A percentile compares a stretch with the other conserved stretches of the same genome.
These are phyloP conservation scores for Vitis hybrid DNA, from an alignment of 177 flowering plant genomes.

Conservation along the genomic window DNA sequence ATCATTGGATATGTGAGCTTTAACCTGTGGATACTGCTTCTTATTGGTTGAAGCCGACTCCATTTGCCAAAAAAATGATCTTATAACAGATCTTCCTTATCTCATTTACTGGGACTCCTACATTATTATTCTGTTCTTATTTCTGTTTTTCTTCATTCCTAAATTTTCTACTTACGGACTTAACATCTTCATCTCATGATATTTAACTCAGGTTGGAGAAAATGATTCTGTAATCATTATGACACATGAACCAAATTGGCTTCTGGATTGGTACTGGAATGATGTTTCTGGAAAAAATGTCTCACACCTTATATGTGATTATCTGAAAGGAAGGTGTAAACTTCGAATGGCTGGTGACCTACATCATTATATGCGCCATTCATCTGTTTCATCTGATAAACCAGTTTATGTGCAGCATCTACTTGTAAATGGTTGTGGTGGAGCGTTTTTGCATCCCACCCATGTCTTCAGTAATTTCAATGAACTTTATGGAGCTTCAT, in stretches of 20 bases:
- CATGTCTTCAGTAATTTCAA: slow-evolving; percentile 84
- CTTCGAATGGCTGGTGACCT: slow-evolving; percentile 95
- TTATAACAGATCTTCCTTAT: too few species aligned
- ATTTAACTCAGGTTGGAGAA: slow-evolving; percentile 61
- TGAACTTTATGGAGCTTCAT: slow-evolving; percentile 53
- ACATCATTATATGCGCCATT: slow-evolving; percentile 99
- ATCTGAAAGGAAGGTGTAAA: slow-evolving; percentile 89
- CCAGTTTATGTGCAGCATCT: slow-evolving; percentile 86
- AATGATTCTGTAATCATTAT: slow-evolving; percentile 85
- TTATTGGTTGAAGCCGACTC: too few species aligned
- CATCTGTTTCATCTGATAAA: slow-evolving; percentile 64
- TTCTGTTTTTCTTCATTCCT: too few species aligned
- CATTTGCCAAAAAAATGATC: too few species aligned
- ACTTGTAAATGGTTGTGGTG: slow-evolving; percentile 99
- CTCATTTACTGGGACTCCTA: too few species aligned
- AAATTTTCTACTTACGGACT: slow-evolving; percentile 1
- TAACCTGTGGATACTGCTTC: too few species aligned
- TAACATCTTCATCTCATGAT: neutral
- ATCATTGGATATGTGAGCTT: too few species aligned
- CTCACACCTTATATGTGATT: slow-evolving; percentile 68
- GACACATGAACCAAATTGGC: slow-evolving; percentile 99
- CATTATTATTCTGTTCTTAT: neutral
- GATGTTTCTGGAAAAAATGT: slow-evolving; percentile 82
- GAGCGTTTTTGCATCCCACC: slow-evolving; percentile 99
- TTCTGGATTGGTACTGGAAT: slow-evolving; percentile 97